These are phyloP conservation scores for Fusarium anthophilum DNA, from an alignment of 2,329 filamentous ascomycete genomes.

Conservation along the genomic window DNA sequence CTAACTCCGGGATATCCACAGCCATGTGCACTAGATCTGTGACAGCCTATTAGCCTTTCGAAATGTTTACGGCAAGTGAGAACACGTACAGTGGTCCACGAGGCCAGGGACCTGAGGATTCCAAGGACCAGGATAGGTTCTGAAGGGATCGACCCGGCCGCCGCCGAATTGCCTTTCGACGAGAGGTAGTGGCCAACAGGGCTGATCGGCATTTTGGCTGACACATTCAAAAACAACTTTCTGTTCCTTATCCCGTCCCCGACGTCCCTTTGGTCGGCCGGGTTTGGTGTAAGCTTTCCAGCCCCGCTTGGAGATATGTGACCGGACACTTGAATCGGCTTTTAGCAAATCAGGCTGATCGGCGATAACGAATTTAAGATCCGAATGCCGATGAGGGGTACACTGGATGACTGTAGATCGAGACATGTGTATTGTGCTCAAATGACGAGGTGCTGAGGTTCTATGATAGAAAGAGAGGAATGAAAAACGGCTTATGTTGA, in stretches of 20 bases:
- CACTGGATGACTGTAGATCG: too few species aligned
- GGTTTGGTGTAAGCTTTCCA: not conserved
- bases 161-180: not conserved
- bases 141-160: not conserved
- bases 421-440: not conserved
- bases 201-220: not conserved
- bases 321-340: not conserved
- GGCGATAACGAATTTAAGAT: not conserved
- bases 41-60: not conserved
- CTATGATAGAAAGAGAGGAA: too few species aligned
- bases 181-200: rapidly evolving
- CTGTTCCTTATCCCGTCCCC: not conserved
- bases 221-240: not conserved
- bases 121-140: not conserved
- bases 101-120: not conserved
- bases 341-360: not conserved
- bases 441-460: not conserved
- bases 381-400: rapidly evolving
- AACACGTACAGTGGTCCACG: not conserved
- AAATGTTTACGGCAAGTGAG: rapidly evolving
- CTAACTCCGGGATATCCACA: not conserved
- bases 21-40: not conserved
- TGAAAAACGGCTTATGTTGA: too few species aligned
- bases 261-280: not conserved
- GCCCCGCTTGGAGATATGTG: not conserved